Percentiles rank a stretch among this genome's conserved stretches.
These are phyloP conservation scores for Hypoxylon sp. DNA, from an alignment of 2,329 filamentous ascomycete species.

Conservation along the genomic window DNA sequence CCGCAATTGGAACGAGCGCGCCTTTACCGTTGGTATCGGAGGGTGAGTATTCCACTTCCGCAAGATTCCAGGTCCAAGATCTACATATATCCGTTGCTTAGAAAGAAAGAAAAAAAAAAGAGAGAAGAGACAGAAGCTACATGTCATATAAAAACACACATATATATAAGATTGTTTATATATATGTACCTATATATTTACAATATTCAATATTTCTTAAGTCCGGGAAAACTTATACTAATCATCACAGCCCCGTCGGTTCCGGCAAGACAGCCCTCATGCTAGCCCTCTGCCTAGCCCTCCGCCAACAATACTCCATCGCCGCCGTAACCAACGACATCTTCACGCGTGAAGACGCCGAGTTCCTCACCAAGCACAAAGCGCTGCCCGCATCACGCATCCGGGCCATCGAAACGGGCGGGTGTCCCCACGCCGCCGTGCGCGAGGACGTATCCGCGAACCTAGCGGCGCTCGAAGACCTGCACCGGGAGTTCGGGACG, in stretches of 20 bases:
- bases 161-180: too few species aligned
- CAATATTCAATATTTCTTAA: too few species aligned
- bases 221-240: conserved; percentile 21
- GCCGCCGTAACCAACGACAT: conserved; percentile 99
- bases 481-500: conserved; percentile 83
- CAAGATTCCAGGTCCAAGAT: background rate
- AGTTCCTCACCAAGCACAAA: conserved; percentile 90
- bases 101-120: background rate
- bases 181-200: too few species aligned
- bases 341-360: conserved; percentile 97
- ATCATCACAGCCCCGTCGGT: conserved; percentile 81
- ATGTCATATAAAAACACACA: background rate
- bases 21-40: conserved; percentile 98
- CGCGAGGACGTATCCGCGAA: conserved; percentile 97
- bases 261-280: conserved; percentile 98
- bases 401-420: conserved; percentile 96
- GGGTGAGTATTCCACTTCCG: conserved; percentile 71
- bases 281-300: conserved; percentile 89
- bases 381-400: conserved; percentile 88
- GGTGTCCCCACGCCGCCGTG: conserved; percentile 96
- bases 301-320: conserved; percentile 86
- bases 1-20: conserved; percentile 87
- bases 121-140: background rate
- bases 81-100: too few species aligned
- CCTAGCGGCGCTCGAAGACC: conserved; percentile 89